Percentiles rank a stretch among this genome's conserved stretches.
These are phyloP conservation scores for Prototheca wickerhamii DNA, from an alignment of 163 green algal species.

Conservation along the genomic window DNA sequence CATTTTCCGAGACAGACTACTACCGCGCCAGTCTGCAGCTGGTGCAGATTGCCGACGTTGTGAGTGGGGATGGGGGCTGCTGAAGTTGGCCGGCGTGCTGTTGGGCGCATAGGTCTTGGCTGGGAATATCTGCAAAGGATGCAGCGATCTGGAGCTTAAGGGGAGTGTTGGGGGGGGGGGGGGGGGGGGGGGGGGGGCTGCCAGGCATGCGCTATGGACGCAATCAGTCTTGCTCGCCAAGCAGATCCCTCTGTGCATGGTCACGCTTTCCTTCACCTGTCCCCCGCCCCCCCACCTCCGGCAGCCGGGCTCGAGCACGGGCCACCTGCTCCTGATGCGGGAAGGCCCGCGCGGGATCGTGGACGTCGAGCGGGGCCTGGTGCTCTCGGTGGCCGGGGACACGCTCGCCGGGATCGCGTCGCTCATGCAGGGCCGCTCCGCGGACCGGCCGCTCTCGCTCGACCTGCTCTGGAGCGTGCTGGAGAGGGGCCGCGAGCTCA, in stretches of 20 bases:
- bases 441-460: slow-evolving; percentile 19
- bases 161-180: not conserved
- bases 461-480: slow-evolving; percentile 37
- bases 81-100: not conserved
- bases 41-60: slow-evolving; percentile 7
- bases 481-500: slow-evolving; percentile 33
- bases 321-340: slow-evolving; percentile 19
- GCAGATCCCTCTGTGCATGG: not conserved
- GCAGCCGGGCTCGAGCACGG: not conserved
- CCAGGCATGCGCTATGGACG: not conserved
- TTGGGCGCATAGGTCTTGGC: not conserved
- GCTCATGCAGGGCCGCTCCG: slow-evolving; percentile 11
- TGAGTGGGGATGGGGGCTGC: not conserved
- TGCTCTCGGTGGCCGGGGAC: slow-evolving; percentile 24
- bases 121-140: not conserved
- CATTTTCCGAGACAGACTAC: slow-evolving; percentile 4
- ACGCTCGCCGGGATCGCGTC: slow-evolving; percentile 14
- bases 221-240: not conserved
- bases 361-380: slow-evolving; percentile 17
- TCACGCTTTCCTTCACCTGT: too few relatives aligned
- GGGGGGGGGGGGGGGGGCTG: too few relatives aligned
- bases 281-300: not conserved
- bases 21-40: slow-evolving; percentile 9
- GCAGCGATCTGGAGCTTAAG: not conserved
- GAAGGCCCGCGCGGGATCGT: not conserved